These are phyloP conservation scores for Colletotrichum sp. DNA, from an alignment of 2,329 filamentous ascomycete genomes.

Conservation along the genomic window DNA sequence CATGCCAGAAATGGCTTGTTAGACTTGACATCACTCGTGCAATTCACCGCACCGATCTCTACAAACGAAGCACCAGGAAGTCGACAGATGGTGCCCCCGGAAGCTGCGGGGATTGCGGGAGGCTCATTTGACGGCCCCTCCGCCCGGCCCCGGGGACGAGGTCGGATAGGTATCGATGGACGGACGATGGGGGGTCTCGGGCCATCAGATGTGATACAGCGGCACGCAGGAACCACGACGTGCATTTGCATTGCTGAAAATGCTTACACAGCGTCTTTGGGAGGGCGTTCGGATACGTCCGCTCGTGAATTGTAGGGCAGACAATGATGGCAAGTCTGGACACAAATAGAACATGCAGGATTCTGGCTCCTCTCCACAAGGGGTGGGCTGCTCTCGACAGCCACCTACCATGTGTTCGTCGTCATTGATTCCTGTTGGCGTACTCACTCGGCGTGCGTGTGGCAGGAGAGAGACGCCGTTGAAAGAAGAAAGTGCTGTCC, in stretches of 20 bases:
- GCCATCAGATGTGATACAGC: neutral
- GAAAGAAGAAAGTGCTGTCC: neutral
- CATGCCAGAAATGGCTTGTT: fast-evolving
- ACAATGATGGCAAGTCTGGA: neutral
- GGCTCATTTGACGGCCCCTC: neutral
- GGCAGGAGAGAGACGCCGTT: neutral
- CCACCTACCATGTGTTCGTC: neutral
- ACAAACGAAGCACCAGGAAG: neutral
- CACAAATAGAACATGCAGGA: neutral
- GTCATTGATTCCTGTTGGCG: neutral
- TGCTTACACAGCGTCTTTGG: neutral
- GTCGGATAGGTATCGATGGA: neutral
- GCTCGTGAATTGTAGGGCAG: neutral
- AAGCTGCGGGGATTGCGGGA: neutral
- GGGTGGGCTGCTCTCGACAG: neutral
- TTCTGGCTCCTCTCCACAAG: neutral
- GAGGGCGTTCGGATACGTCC: neutral
- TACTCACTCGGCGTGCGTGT: neutral
- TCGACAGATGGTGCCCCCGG: neutral
- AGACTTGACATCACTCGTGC: neutral
- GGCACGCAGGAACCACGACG: neutral
- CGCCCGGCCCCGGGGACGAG: neutral
- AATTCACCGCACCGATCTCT: neutral
- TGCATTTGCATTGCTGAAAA: neutral
- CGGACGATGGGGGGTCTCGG: neutral